A percentile compares a stretch with the other conserved stretches of the same genome.
Conservation (phyloP, 1,284 basidiomycete genomes). For the Cryptococcus floricola region DNA sequence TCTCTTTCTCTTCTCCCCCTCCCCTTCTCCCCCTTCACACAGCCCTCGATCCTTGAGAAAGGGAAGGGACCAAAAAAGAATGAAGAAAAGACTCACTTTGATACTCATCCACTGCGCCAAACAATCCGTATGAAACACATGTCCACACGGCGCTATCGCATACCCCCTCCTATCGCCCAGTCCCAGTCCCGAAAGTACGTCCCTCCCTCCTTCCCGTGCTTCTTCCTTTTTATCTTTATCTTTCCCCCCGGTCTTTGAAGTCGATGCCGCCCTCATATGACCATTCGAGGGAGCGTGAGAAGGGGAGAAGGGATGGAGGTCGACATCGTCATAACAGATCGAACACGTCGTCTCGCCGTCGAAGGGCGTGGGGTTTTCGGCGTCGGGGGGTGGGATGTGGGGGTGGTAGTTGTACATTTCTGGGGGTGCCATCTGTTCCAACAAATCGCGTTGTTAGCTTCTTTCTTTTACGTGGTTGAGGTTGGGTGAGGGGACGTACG, state of each 20-base stretch:
- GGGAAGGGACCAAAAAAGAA: background rate
- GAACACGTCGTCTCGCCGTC: conserved; percentile 70
- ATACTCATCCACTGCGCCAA: conserved; percentile 80
- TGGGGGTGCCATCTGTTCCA: conserved; percentile 57
- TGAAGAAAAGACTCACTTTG: conserved; percentile 58
- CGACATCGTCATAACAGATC: conserved; percentile 85
- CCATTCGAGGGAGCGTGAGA: too few species aligned
- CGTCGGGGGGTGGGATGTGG: conserved; percentile 61
- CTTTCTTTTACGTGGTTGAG: too few species aligned
- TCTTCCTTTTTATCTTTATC: conserved; percentile 1
- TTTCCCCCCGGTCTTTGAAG: background rate
- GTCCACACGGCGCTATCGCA: conserved; percentile 81
- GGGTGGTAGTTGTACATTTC: conserved; percentile 81
- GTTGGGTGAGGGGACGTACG: conserved; percentile 12
- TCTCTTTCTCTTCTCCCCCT: background rate
- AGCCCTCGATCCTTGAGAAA: background rate
- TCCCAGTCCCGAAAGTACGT: conserved; percentile 21
- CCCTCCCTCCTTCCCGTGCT: conserved; percentile 12
- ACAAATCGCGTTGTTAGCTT: too few species aligned
- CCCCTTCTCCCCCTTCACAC: too few species aligned
- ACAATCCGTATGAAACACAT: conserved; percentile 84
- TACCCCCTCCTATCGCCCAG: conserved; percentile 58
- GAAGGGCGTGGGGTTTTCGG: conserved; percentile 61
- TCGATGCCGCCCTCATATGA: background rate
- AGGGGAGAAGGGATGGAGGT: conserved; percentile 50